A percentile compares a stretch with the other conserved stretches of the same genome.
These are phyloP conservation scores for Globisporangium mamillatum DNA, from an alignment of 352 stramenopile species.

Conservation along the genomic window DNA sequence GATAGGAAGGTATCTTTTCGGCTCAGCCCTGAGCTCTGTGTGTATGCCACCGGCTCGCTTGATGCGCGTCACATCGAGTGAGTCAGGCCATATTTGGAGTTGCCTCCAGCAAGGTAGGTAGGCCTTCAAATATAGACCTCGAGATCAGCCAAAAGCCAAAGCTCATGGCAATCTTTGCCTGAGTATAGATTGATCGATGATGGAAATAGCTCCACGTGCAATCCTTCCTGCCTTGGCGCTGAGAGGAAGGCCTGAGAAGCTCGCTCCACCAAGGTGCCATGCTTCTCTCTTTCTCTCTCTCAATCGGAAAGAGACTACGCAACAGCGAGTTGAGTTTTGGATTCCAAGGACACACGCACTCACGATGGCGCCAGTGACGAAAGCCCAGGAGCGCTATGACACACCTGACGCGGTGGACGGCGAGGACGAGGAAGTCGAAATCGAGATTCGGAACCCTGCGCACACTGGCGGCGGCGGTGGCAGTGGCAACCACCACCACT, in stretches of 20 bases:
- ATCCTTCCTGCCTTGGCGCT: not conserved
- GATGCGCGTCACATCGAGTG: not conserved
- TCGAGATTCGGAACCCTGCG: constrained; percentile 20
- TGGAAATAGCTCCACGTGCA: not conserved
- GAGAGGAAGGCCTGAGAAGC: not conserved
- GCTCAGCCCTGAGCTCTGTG: not conserved
- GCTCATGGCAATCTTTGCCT: not conserved
- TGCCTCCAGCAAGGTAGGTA: not conserved
- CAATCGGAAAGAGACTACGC: constrained; percentile 8
- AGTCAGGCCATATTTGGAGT: not conserved
- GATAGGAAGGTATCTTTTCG: not conserved
- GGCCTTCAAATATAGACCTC: not conserved
- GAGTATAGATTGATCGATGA: not conserved
- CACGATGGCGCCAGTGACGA: constrained; percentile 4
- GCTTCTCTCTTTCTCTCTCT: not conserved
- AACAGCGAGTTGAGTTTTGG: not conserved
- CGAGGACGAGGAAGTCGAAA: constrained; percentile 32
- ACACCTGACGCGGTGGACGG: constrained; percentile 11
- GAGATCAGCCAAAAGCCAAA: too few relatives aligned
- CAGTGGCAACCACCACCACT: not conserved
- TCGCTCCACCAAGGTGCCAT: not conserved
- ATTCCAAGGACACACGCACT: not conserved
- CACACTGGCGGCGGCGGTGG: not conserved
- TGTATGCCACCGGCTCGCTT: not conserved
- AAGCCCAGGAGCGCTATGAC: constrained; percentile 21